phyloP scores from a whole-genome alignment of 2,329 filamentous ascomycete genomes.

The Ambrosiella xylebori region DNA sequence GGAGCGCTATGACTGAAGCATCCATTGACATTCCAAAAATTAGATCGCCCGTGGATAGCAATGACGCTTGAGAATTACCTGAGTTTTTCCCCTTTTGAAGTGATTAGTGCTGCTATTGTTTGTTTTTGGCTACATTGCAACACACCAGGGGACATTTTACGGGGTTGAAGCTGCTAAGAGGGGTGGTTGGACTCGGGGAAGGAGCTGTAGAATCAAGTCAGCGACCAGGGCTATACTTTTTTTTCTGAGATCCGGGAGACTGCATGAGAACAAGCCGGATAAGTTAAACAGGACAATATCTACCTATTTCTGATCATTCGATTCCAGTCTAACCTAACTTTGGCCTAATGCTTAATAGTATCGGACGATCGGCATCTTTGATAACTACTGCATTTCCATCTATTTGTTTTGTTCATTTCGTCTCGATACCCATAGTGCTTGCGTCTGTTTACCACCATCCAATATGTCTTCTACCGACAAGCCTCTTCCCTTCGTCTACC shows the following conservation, averaged over 20 bases:
- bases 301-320: conserved; percentile 1
- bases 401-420: neutral
- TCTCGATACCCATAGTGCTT: neutral
- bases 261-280: neutral
- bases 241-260: neutral
- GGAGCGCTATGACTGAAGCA: neutral
- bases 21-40: neutral
- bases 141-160: neutral
- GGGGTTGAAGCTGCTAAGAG: neutral
- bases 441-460: conserved; percentile 16
- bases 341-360: neutral
- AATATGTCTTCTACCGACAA: conserved; percentile 45
- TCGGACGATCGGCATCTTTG: neutral
- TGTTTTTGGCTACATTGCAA: neutral
- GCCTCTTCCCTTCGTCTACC: conserved; percentile 82
- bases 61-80: conserved; percentile 1
- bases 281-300: neutral
- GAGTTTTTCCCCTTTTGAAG: conserved; percentile 1
- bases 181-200: neutral
- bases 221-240: conserved; percentile 1
- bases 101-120: neutral
- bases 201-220: neutral
- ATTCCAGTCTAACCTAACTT: conserved; percentile 3
- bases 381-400: neutral
- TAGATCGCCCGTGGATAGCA: neutral